phyloP scores from a whole-genome alignment of 345 rosid species.

The Toxicodendron radicans region DNA sequence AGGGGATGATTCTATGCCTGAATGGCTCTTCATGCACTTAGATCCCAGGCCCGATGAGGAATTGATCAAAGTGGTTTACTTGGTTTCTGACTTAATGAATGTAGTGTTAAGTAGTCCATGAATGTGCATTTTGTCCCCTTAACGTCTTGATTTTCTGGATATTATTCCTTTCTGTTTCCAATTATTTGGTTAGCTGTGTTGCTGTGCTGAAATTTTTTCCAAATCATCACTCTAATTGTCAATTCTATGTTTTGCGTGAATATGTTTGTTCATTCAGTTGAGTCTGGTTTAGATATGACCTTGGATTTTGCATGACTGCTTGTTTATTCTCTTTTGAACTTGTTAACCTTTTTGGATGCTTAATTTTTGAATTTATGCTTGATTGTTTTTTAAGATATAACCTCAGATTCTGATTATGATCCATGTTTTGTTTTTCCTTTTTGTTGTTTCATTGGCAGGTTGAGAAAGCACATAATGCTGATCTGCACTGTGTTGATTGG shows the following conservation, averaged over 20 bases:
- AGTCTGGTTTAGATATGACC: too few relatives aligned
- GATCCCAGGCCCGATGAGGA: background rate
- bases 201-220: background rate
- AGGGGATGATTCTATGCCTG: background rate
- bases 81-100: background rate
- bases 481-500: conserved; percentile 99
- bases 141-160: background rate
- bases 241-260: background rate
- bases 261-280: background rate
- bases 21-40: background rate
- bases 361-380: background rate
- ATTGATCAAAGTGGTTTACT: background rate
- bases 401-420: conserved; percentile 3
- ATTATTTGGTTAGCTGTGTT: too few relatives aligned
- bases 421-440: background rate
- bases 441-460: conserved; percentile 49
- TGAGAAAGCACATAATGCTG: conserved; percentile 92
- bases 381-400: background rate
- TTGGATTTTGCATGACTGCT: too few relatives aligned
- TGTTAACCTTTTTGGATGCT: background rate
- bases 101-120: background rate
- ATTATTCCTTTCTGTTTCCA: background rate
- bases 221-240: background rate
- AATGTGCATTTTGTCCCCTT: background rate
- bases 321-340: background rate